phyloP scores from a whole-genome alignment of 352 stramenopile species.

The Pythium aquatile region DNA sequence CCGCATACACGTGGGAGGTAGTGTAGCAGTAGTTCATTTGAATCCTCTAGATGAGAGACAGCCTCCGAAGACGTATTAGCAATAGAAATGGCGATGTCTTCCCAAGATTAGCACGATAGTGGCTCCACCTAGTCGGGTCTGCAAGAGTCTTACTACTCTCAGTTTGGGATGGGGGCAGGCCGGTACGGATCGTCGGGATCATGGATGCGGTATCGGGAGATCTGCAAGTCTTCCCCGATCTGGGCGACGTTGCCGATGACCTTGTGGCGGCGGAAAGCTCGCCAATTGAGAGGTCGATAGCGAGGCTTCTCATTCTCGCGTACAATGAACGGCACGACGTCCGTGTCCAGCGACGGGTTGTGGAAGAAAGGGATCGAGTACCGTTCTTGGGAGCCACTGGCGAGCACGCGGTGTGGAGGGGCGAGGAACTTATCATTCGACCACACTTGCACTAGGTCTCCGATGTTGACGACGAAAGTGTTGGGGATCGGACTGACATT shows the following conservation, averaged over 20 bases:
- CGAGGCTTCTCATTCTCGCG: slow-evolving; percentile 33
- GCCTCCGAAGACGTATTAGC: too few species aligned
- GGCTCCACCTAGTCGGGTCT: too few species aligned
- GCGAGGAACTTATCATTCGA: too few species aligned
- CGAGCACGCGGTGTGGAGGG: slow-evolving; percentile 28
- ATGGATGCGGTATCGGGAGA: slow-evolving; percentile 54
- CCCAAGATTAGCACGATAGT: too few species aligned
- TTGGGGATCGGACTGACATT: slow-evolving; percentile 37
- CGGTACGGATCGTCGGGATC: too few species aligned
- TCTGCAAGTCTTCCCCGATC: slow-evolving; percentile 91
- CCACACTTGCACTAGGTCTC: too few species aligned
- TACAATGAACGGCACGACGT: slow-evolving; percentile 57
- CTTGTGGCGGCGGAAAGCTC: slow-evolving; percentile 79
- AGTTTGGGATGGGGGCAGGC: too few species aligned
- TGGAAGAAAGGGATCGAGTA: slow-evolving; percentile 68
- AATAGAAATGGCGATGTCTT: too few species aligned
- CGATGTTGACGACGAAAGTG: slow-evolving; percentile 40
- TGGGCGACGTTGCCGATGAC: slow-evolving; percentile 91
- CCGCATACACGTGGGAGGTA: too few species aligned
- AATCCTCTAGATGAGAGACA: too few species aligned
- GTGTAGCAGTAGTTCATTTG: too few species aligned
- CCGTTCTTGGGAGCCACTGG: slow-evolving; percentile 31
- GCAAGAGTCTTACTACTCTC: too few species aligned
- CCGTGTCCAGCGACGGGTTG: slow-evolving; percentile 52
- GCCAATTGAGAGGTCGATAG: slow-evolving; percentile 83